Percentiles rank a stretch among this genome's conserved stretches.
Conservation (phyloP, 1,284 basidiomycete species). For the Lentinula novae-zelandiae region DNA sequence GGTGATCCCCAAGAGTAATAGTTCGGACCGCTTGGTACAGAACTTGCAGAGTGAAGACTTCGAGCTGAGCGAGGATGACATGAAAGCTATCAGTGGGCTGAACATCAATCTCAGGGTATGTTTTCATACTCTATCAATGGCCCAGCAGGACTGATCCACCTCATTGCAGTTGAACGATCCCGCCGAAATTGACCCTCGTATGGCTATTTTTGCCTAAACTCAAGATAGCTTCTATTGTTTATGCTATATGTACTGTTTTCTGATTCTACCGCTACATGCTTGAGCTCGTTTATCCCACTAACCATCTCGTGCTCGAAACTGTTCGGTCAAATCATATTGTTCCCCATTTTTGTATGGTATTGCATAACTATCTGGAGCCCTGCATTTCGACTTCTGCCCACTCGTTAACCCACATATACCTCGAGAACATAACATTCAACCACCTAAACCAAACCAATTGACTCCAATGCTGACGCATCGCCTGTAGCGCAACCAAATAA, state of each 20-base stretch:
- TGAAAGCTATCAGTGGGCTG: conserved; percentile 56
- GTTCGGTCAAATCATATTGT: too few species aligned
- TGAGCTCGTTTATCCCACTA: too few species aligned
- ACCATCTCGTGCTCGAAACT: too few species aligned
- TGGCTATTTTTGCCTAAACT: conserved; percentile 64
- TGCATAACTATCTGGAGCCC: neutral
- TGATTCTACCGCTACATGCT: neutral
- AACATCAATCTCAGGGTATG: conserved; percentile 58
- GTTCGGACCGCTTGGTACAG: conserved; percentile 45
- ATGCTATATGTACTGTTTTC: neutral
- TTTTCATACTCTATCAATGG: neutral
- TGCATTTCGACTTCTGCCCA: conserved; percentile 48
- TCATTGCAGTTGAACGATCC: conserved; percentile 64
- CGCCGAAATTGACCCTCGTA: conserved; percentile 54
- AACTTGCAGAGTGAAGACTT: conserved; percentile 63
- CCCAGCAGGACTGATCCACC: neutral
- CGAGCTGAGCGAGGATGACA: conserved; percentile 54
- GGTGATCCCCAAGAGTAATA: conserved; percentile 77
- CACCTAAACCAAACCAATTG: conserved; percentile 92
- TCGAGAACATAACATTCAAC: conserved; percentile 79
- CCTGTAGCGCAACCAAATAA: conserved; percentile 58
- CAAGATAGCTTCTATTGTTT: neutral
- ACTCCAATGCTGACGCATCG: conserved; percentile 72
- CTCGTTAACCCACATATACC: conserved; percentile 93
- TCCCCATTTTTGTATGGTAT: neutral